These are phyloP conservation scores for Populus davidiana DNA, from an alignment of 345 rosid genomes.

Conservation along the genomic window DNA sequence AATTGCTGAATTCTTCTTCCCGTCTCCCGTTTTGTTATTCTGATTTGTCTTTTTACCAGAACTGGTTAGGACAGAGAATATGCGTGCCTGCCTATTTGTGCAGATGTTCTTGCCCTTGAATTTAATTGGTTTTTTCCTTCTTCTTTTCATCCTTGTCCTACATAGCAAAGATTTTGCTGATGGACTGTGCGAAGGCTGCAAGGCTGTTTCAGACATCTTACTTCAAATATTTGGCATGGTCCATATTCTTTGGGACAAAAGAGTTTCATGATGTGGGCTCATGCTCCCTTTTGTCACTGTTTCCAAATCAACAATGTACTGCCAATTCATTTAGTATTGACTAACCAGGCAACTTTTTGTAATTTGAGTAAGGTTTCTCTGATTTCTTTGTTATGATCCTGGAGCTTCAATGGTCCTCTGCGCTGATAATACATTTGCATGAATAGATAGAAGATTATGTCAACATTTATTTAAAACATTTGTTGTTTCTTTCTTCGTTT, in stretches of 20 bases:
- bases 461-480: background rate
- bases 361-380: background rate
- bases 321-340: constrained; percentile 1
- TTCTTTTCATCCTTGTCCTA: constrained; percentile 16
- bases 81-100: background rate
- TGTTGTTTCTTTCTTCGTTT: background rate
- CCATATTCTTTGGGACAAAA: constrained; percentile 14
- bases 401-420: background rate
- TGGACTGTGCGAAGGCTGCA: constrained; percentile 17
- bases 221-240: constrained; percentile 22
- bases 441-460: background rate
- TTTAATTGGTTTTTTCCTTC: constrained; percentile 4
- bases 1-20: background rate
- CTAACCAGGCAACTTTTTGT: background rate
- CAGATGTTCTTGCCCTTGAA: constrained; percentile 11
- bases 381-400: background rate
- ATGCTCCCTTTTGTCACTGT: constrained; percentile 17
- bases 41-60: constrained; percentile 19
- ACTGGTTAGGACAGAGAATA: constrained; percentile 17
- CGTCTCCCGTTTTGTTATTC: background rate
- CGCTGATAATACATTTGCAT: background rate
- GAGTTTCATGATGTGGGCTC: constrained; percentile 21
- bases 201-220: constrained; percentile 13
- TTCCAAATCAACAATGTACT: constrained; percentile 9
- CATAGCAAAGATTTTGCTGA: constrained; percentile 21